Conservation (phyloP, 768 basidiomycete species). For the Termitomyces sp. region DNA sequence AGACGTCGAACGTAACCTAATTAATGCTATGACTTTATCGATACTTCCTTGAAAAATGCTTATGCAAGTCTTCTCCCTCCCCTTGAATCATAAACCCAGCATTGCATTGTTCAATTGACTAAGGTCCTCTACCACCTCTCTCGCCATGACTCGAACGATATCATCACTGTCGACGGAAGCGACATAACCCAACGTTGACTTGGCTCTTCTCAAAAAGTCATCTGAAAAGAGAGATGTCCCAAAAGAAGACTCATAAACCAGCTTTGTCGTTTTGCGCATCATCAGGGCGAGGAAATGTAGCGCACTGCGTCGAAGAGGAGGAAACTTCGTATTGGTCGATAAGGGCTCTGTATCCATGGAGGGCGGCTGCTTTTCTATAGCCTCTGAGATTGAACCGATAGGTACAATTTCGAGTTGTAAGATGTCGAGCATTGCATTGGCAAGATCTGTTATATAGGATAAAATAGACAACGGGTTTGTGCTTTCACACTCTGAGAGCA, state of each 20-base stretch:
- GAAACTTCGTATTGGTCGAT: constrained; percentile 56
- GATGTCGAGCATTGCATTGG: constrained; percentile 69
- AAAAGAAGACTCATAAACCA: constrained; percentile 39
- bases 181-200: constrained; percentile 63
- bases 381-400: constrained; percentile 12
- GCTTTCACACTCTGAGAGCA: constrained; percentile 71
- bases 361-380: constrained; percentile 16
- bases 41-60: background rate
- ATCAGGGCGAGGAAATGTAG: constrained; percentile 75
- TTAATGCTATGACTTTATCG: background rate
- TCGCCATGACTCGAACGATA: constrained; percentile 70
- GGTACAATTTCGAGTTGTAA: constrained; percentile 57
- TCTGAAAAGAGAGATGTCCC: constrained; percentile 25
- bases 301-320: constrained; percentile 79
- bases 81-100: constrained; percentile 29
- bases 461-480: constrained; percentile 58
- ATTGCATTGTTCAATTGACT: constrained; percentile 42
- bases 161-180: constrained; percentile 66
- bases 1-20: background rate
- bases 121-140: constrained; percentile 56
- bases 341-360: constrained; percentile 57
- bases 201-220: constrained; percentile 41
- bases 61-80: no score
- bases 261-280: constrained; percentile 51
- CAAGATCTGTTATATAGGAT: constrained; percentile 56